Percentiles rank a stretch among this genome's conserved stretches.
Evolutionary conservation across 192 early-diverging fungal genomes (phyloP).

Genomic region (Rhizophagus prolifer): DNA sequence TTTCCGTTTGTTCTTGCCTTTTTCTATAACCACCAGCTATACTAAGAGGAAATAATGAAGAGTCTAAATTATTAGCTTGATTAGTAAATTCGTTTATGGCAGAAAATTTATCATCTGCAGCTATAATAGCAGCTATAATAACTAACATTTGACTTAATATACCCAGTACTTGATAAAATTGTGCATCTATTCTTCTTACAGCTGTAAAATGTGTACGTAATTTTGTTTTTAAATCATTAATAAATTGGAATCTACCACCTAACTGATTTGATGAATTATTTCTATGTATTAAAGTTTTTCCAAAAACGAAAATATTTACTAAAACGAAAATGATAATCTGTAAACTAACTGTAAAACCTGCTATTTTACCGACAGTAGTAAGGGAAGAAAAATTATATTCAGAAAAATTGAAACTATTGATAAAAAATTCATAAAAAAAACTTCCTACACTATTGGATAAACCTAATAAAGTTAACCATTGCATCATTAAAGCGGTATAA

Average conservation of each 20-base stretch:
- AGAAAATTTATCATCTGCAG: not conserved
- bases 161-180: not conserved
- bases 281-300: not conserved
- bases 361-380: slow-evolving; percentile 7
- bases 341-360: not conserved
- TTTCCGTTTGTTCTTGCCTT: not conserved
- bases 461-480: slow-evolving; percentile 24
- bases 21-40: not conserved
- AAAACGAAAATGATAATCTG: slow-evolving; percentile 15
- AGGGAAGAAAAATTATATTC: slow-evolving; percentile 14
- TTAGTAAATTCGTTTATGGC: not conserved
- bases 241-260: not conserved
- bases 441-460: not conserved
- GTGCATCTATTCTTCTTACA: not conserved
- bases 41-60: not conserved
- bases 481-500: slow-evolving; percentile 13
- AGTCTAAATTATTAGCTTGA: not conserved
- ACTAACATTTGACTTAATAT: slow-evolving; percentile 18
- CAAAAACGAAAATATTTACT: not conserved
- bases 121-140: not conserved
- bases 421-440: slow-evolving; percentile 24
- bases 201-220: not conserved
- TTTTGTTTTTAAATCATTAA: not conserved
- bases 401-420: slow-evolving; percentile 7
- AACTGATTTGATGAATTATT: not conserved